These are phyloP conservation scores for Talaromyces pinophilus DNA, from an alignment of 2,329 filamentous ascomycete species.

Conservation along the genomic window DNA sequence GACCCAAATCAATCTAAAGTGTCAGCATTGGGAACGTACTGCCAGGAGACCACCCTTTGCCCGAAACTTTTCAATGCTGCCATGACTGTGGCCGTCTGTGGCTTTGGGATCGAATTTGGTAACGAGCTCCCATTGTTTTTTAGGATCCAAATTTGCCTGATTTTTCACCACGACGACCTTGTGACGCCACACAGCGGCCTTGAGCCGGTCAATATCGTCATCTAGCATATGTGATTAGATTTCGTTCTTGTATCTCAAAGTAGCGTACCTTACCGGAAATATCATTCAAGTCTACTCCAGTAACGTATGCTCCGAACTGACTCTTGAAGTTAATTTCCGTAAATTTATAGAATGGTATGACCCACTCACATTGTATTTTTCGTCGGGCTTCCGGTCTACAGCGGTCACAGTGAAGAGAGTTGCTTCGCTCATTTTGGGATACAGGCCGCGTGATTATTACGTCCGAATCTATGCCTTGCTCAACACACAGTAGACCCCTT, in stretches of 20 bases:
- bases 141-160: constrained; percentile 15
- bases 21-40: constrained; percentile 5
- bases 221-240: constrained; percentile 9
- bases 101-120: constrained; percentile 19
- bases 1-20: background rate
- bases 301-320: constrained; percentile 19
- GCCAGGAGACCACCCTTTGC: constrained; percentile 17
- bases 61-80: constrained; percentile 16
- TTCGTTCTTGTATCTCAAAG: background rate
- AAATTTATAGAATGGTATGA: background rate
- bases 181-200: constrained; percentile 17
- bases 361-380: constrained; percentile 15
- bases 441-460: background rate
- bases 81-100: constrained; percentile 19
- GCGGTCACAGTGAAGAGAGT: constrained; percentile 8
- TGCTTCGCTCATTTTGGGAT: constrained; percentile 9
- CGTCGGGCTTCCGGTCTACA: constrained; percentile 4
- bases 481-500: background rate
- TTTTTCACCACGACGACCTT: constrained; percentile 19
- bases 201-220: constrained; percentile 19
- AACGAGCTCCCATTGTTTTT: constrained; percentile 20
- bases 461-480: background rate
- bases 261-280: constrained; percentile 13
- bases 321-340: background rate
- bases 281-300: constrained; percentile 17